Evolutionary conservation across 177 flowering plant genomes (phyloP), one percentile per base, ranked within the genome.

Genomic region (Telopea speciosissima): DNA sequence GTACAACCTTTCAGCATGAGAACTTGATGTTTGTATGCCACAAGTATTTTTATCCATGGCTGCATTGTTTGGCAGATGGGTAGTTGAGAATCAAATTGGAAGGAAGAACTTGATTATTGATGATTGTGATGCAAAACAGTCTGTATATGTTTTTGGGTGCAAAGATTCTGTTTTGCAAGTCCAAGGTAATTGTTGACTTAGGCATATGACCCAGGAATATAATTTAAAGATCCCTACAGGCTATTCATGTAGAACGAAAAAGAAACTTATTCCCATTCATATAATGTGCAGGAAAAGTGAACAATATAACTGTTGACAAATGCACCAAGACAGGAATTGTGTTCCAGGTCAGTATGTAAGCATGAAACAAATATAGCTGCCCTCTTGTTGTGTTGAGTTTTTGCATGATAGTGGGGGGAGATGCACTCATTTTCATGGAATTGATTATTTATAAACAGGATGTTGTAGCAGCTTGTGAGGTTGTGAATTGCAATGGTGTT

Each of bases 391-490:
- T 58, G 23, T n/a, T 7, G 23, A 58, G n/a, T n/a, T 58, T 17
- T 19, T 58, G 61, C 22, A 58, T n/a, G n/a, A n/a, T n/a, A 58
- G 23, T 19, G 61, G 9, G 10, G 61, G 61, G 61, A 42, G 65
- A 62, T 56, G 31, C 12, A 26, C 59, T 69, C 49, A 42, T 67
- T 33, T 68, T 63, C 45, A 62, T 68, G 25, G 19, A 65, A 22
- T 68, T 76, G 65, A 25, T 49, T 71, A 12, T 23, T 73, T 40
- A 14, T 71, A 64, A 71, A 68, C 86, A 96, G 98, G 99, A 90
- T 82, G 98, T 91, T 59, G 95, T 96, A 67, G 99, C 98, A 64
- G 99, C 98, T 72, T 96, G 85, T 83, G 99, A 96, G 88, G 83
- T 93, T 81, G 99, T 96, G 44, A 96, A 96, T 70, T 96, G 97